These are phyloP conservation scores for Lipomyces oligophaga DNA, from an alignment of 805 yeast species.

Conservation along the genomic window DNA sequence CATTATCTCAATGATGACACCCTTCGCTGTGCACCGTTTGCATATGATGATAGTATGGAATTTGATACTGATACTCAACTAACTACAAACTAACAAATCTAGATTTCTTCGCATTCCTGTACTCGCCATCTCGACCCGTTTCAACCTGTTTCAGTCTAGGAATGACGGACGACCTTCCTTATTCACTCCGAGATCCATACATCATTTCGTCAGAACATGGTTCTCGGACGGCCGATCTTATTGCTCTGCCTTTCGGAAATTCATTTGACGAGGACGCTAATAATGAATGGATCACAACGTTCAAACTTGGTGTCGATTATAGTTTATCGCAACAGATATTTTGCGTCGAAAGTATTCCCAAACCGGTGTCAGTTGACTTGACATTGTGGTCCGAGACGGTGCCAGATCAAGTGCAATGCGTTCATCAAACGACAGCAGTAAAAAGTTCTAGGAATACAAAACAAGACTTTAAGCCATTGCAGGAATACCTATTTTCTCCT, in stretches of 20 bases:
- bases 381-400: conserved; percentile 3
- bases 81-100: conserved; percentile 29
- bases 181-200: conserved; percentile 42
- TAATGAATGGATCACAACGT: conserved; percentile 15
- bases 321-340: conserved; percentile 11
- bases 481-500: too few relatives aligned
- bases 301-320: conserved; percentile 7
- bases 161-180: conserved; percentile 38
- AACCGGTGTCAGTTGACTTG: conserved; percentile 4
- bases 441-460: too few relatives aligned
- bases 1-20: conserved; percentile 62
- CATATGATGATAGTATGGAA: conserved; percentile 6
- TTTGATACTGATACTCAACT: conserved; percentile 35
- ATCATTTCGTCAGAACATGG: conserved; percentile 4
- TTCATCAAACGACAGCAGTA: too few relatives aligned
- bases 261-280: neutral
- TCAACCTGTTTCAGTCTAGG: conserved; percentile 40
- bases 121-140: conserved; percentile 38
- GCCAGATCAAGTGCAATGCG: too few relatives aligned
- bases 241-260: neutral
- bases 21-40: conserved; percentile 33
- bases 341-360: neutral
- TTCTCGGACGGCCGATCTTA: conserved; percentile 3
- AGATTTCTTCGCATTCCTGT: conserved; percentile 31
- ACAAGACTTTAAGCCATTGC: too few relatives aligned